Conservation (phyloP, 1,284 basidiomycete genomes). For the Mycosarcoma mackinlayi region DNA sequence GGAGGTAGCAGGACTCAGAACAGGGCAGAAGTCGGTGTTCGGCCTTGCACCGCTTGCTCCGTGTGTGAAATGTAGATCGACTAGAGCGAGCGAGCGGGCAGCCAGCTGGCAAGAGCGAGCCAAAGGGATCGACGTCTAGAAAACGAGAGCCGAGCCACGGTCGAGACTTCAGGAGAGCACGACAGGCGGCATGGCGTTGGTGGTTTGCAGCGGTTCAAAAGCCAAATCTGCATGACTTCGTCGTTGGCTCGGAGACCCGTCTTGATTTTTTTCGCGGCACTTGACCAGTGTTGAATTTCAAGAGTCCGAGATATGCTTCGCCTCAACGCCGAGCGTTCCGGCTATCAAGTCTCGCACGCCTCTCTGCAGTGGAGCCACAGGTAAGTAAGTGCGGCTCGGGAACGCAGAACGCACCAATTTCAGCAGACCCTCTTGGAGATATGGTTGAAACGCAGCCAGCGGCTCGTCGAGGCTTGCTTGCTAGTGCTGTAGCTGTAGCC, state of each 20-base stretch:
- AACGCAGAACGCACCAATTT: too few species aligned
- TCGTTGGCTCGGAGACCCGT: constrained; percentile 16
- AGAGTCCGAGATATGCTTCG: not conserved
- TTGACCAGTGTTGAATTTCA: not conserved
- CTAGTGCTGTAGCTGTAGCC: not conserved
- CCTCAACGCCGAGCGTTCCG: constrained; percentile 14
- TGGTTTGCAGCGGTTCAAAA: not conserved
- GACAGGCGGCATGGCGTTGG: too few species aligned
- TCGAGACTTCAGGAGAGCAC: too few species aligned
- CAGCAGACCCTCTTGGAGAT: too few species aligned
- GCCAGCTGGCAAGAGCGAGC: not conserved
- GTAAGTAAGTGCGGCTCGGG: not conserved
- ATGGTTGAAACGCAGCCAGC: not conserved
- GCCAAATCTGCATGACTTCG: constrained; percentile 10
- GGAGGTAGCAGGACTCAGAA: too few species aligned
- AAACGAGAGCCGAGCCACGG: too few species aligned
- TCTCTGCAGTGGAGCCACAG: too few species aligned
- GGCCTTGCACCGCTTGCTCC: not conserved
- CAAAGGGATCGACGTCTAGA: not conserved
- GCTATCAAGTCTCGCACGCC: too few species aligned
- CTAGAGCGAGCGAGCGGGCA: too few species aligned
- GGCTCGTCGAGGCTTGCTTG: not conserved
- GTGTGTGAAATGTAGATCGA: not conserved
- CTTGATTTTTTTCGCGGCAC: constrained; percentile 1
- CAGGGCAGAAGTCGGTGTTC: too few species aligned